phyloP scores from a whole-genome alignment of 2,329 filamentous ascomycete species.

The Bipolaris victoriae region DNA sequence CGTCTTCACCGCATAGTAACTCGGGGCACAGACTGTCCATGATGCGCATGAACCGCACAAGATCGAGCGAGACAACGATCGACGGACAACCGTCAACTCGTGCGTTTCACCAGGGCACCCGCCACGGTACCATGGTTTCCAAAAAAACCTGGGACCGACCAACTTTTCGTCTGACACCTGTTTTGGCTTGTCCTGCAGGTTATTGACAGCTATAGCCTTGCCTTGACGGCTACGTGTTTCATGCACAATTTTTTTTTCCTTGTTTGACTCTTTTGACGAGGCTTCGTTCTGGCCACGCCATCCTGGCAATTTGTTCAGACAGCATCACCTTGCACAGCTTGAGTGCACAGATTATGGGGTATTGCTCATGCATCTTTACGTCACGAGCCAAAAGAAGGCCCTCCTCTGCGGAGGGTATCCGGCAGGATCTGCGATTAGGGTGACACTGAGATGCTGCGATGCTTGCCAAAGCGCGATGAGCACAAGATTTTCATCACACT shows the following conservation, averaged over 20 bases:
- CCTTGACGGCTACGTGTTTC: conserved; percentile 11
- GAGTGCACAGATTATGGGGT: conserved; percentile 8
- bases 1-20: conserved; percentile 7
- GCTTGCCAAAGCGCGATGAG: background rate
- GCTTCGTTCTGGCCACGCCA: background rate
- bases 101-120: conserved; percentile 7
- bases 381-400: conserved; percentile 4
- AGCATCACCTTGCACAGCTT: conserved; percentile 3
- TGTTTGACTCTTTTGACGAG: background rate
- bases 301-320: background rate
- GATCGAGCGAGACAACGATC: background rate
- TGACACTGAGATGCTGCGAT: conserved; percentile 11
- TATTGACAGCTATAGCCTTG: conserved; percentile 6
- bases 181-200: conserved; percentile 12
- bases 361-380: background rate
- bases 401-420: conserved; percentile 6
- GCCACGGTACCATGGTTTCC: conserved; percentile 5
- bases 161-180: conserved; percentile 11
- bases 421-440: conserved; percentile 10
- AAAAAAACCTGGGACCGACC: conserved; percentile 6
- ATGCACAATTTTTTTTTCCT: background rate
- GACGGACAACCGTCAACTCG: conserved; percentile 10
- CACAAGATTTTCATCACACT: background rate
- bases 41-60: conserved; percentile 8
- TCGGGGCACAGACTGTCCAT: conserved; percentile 2